A percentile compares a stretch with the other conserved stretches of the same genome.
Conservation (phyloP, 2,329 filamentous ascomycete genomes). For the Sphaerulina populicola region DNA sequence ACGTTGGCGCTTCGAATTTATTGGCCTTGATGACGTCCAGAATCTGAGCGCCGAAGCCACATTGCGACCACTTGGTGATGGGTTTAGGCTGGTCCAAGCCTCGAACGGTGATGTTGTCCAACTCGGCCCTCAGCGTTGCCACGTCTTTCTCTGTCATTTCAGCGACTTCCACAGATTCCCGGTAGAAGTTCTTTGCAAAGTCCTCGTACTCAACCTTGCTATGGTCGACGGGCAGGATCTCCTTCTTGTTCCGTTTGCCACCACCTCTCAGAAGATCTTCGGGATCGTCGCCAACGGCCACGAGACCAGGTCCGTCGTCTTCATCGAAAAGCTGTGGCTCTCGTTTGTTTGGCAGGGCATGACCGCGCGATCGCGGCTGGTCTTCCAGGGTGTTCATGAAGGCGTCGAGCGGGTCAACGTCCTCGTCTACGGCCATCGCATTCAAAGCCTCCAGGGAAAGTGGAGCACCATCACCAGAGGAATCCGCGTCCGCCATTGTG, state of each 20-base stretch:
- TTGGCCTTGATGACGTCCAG: constrained; percentile 74
- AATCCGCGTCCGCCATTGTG: constrained; percentile 36
- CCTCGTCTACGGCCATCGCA: constrained; percentile 48
- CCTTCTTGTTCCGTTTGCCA: constrained; percentile 81
- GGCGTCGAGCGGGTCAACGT: constrained; percentile 85
- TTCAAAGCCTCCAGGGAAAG: constrained; percentile 8
- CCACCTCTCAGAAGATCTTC: constrained; percentile 52
- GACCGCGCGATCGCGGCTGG: constrained; percentile 29
- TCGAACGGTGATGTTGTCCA: constrained; percentile 91
- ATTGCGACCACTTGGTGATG: constrained; percentile 94
- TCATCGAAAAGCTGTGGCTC: constrained; percentile 81
- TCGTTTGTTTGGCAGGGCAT: constrained; percentile 46
- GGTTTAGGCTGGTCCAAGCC: constrained; percentile 85
- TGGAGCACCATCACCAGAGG: constrained; percentile 21
- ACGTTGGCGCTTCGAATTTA: constrained; percentile 79
- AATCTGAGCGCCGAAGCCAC: constrained; percentile 77
- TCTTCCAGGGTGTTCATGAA: constrained; percentile 71
- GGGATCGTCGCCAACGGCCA: constrained; percentile 54
- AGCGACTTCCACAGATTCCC: constrained; percentile 74
- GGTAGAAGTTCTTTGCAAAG: constrained; percentile 92
- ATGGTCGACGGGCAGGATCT: constrained; percentile 82
- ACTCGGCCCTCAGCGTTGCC: constrained; percentile 68
- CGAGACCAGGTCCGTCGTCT: constrained; percentile 61
- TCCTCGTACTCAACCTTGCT: constrained; percentile 74
- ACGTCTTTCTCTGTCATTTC: constrained; percentile 80